Evolutionary conservation across 345 rosid genomes (phyloP), one percentile per base, ranked within the genome.

Genomic region (Cardamine chenopodiifolia): DNA sequence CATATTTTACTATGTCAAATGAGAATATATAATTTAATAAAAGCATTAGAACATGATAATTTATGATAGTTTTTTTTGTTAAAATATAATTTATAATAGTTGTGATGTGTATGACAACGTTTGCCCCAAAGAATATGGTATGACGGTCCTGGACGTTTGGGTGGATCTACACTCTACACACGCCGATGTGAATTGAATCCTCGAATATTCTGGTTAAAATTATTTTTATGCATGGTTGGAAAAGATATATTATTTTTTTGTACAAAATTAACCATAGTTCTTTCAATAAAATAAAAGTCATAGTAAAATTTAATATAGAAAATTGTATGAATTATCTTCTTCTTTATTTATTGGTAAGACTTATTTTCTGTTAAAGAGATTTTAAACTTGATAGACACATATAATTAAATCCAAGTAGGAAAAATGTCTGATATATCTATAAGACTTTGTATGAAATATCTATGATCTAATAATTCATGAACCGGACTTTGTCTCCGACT

Each of bases 121-220:
- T 23, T 14, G 49, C 25, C 25, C 12, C 34, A 26, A 26, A 63
- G 55, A 18, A 45, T 63, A 26, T 28, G 7, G 26, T 45, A 28
- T 54, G 22, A 17, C 7, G 68, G 9, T 63, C 54, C 48, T 63
- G 54, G 55, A 70, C 15, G 14, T 14, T 57, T 31, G 34, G 66
- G 5, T 70, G 74, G 44, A 69, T 56, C 65, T 44, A 28, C 20
- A 70, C 73, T 37, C 73, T 37, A 37, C 18, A 35, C n/a, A 20
- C 12, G 28, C 62, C 0, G 13, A 28, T 56, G 64, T 19, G 64
- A 8, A 28, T 8, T 44, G 8, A 31, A 58, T 70, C 57, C 18
- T 58, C 32, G 34, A 31, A 70, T 57, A 47, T 12, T 64, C 28
- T 65, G 6, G 26, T 29, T 47, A 7, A 5, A 6, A 11, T 37